These are phyloP conservation scores for Fomitopsis betulina DNA, from an alignment of 1,284 basidiomycete species.

Conservation along the genomic window DNA sequence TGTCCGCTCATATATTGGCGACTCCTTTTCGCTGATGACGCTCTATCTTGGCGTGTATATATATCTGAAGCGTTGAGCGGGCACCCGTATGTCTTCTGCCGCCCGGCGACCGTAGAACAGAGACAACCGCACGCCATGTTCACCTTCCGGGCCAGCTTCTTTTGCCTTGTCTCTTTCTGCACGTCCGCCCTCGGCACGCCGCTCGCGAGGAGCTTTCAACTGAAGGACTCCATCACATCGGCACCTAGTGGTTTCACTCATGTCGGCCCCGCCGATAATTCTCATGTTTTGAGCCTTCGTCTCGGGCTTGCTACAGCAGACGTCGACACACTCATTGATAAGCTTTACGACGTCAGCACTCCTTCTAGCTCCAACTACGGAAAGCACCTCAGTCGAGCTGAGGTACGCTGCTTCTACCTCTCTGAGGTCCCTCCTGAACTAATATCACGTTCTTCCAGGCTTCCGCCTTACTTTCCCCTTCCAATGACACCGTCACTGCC, in stretches of 20 bases:
- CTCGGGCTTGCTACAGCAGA: conserved; percentile 26
- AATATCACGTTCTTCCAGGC: conserved; percentile 21
- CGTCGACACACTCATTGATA: conserved; percentile 28
- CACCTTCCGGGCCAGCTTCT: conserved; percentile 1
- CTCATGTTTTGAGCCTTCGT: conserved; percentile 20
- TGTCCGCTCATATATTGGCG: too few species aligned
- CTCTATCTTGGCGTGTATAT: background rate
- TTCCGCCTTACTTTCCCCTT: conserved; percentile 32
- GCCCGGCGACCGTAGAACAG: background rate
- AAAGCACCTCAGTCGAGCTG: conserved; percentile 24
- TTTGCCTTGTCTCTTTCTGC: conserved; percentile 15
- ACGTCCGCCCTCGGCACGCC: conserved; percentile 16
- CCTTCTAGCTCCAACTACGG: conserved; percentile 28
- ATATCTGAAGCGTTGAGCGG: background rate
- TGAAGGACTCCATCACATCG: conserved; percentile 21
- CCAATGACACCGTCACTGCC: conserved; percentile 24
- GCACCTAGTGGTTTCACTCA: conserved; percentile 22
- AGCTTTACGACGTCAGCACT: conserved; percentile 23
- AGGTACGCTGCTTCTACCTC: conserved; percentile 14
- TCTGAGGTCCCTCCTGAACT: background rate
- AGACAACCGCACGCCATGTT: background rate
- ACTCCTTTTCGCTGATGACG: too few species aligned
- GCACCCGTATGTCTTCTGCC: background rate
- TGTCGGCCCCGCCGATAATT: conserved; percentile 16
- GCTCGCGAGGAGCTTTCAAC: conserved; percentile 12